These are phyloP conservation scores for Clavispora fructus DNA, from an alignment of 805 yeast genomes.

Conservation along the genomic window DNA sequence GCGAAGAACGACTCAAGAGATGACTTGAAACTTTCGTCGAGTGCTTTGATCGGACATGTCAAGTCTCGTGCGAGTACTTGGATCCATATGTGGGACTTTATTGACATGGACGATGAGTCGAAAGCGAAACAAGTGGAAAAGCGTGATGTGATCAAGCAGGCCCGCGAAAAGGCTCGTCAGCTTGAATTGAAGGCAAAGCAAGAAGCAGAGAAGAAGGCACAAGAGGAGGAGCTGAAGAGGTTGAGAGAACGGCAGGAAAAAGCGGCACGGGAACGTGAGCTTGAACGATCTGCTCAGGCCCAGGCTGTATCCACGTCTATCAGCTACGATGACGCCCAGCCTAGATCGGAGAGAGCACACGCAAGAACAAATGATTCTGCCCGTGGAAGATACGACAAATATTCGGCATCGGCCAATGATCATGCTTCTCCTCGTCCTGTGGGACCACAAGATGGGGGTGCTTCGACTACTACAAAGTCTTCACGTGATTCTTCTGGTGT, in stretches of 20 bases:
- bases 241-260: conserved; percentile 7
- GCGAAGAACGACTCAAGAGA: conserved; percentile 58
- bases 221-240: conserved; percentile 11
- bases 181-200: conserved; percentile 10
- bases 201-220: conserved; percentile 6
- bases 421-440: not conserved
- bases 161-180: not conserved
- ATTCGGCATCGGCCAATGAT: conserved; percentile 13
- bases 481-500: not conserved
- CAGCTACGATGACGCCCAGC: conserved; percentile 17
- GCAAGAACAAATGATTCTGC: conserved; percentile 11
- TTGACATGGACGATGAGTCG: conserved; percentile 43
- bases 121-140: conserved; percentile 21
- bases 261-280: conserved; percentile 1
- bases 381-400: conserved; percentile 28
- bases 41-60: conserved; percentile 63
- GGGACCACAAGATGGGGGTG: conserved; percentile 2
- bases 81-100: conserved; percentile 54
- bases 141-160: conserved; percentile 6
- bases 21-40: conserved; percentile 74
- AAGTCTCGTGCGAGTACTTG: conserved; percentile 49
- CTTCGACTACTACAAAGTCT: not conserved
- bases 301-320: conserved; percentile 7
- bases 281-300: conserved; percentile 1
- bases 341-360: conserved; percentile 8